phyloP scores from a whole-genome alignment of 208 protist genomes.

The Crithidia expoeki region DNA sequence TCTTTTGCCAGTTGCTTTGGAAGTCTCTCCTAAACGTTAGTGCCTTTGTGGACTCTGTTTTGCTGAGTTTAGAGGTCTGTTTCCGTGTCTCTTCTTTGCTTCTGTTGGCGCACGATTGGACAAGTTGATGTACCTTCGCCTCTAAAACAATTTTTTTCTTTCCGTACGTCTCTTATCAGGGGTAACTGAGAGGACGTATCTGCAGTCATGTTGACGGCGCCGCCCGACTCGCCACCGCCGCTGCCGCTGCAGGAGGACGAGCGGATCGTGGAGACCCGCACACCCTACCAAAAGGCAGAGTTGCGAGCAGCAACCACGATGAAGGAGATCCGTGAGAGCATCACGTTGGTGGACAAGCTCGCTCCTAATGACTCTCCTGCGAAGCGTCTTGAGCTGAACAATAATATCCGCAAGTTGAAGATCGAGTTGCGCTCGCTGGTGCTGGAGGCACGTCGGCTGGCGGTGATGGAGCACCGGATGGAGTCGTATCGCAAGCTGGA shows the following conservation, averaged over 20 bases:
- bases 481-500: slow-evolving; percentile 43
- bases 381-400: slow-evolving; percentile 35
- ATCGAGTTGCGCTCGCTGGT: slow-evolving; percentile 35
- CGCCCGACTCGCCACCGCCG: slow-evolving; percentile 17
- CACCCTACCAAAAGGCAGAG: slow-evolving; percentile 45
- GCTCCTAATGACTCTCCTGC: slow-evolving; percentile 13
- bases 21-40: no score
- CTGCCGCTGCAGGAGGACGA: slow-evolving; percentile 47
- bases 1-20: no score
- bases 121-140: no score
- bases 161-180: neutral
- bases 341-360: slow-evolving; percentile 48
- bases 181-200: no score
- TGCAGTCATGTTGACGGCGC: slow-evolving; percentile 9
- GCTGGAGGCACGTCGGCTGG: slow-evolving; percentile 41
- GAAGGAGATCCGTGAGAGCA: slow-evolving; percentile 47
- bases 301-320: slow-evolving; percentile 36
- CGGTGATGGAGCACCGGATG: slow-evolving; percentile 40
- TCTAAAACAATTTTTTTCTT: neutral
- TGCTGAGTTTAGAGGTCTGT: neutral
- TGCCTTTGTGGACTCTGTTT: neutral
- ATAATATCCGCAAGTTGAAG: slow-evolving; percentile 43
- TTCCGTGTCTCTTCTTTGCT: neutral
- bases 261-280: neutral
- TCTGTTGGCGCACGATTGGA: no score